Conservation (phyloP, 306 rosid species). For the Chamaecrista fasciculata region DNA sequence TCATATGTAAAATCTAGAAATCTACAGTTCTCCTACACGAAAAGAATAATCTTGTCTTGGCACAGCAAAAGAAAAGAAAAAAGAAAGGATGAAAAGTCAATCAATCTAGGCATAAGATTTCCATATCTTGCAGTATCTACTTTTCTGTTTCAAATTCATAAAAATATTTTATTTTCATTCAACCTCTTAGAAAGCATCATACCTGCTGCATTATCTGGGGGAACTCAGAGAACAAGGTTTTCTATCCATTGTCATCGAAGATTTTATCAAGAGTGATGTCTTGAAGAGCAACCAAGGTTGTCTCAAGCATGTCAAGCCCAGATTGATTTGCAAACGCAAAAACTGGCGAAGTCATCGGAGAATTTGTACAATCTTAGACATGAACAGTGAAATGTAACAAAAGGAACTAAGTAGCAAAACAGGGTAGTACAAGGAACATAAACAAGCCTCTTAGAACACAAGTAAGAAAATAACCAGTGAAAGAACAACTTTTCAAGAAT, state of each 20-base stretch:
- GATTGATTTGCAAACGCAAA: constrained; percentile 98
- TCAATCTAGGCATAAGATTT: not conserved
- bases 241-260: constrained; percentile 90
- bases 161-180: not conserved
- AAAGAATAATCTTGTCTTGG: not conserved
- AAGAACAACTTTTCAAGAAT: not conserved
- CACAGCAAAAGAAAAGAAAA: not conserved
- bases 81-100: not conserved
- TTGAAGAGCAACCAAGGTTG: constrained; percentile 91
- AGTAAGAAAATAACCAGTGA: not conserved
- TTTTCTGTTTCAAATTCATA: not conserved
- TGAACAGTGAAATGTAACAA: not conserved
- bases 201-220: constrained; percentile 99
- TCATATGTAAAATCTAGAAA: not conserved
- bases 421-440: not conserved
- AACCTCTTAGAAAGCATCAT: constrained; percentile 9
- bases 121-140: not conserved
- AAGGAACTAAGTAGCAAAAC: not conserved
- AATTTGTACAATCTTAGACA: constrained; percentile 16
- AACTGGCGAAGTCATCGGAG: constrained; percentile 56
- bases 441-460: not conserved
- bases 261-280: constrained; percentile 86
- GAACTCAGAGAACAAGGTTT: constrained; percentile 82
- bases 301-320: constrained; percentile 98
- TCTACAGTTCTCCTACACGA: too few relatives aligned